phyloP scores from a whole-genome alignment of 2,329 filamentous ascomycete genomes.

The Exserohilum turcica region DNA sequence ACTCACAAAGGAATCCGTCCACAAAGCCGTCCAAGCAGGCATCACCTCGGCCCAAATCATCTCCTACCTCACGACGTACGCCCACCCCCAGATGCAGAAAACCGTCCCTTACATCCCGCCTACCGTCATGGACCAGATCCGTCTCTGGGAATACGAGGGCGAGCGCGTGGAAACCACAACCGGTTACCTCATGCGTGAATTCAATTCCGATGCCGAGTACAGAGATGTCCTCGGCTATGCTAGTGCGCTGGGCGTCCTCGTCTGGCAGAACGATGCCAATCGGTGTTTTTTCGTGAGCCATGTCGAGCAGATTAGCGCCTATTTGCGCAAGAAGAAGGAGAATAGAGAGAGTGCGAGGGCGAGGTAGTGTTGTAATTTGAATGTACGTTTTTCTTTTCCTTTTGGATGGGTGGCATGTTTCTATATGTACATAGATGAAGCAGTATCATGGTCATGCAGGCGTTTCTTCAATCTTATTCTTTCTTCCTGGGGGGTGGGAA shows the following conservation, averaged over 20 bases:
- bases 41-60: constrained; percentile 97
- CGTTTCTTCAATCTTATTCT: background rate
- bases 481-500: too few species aligned
- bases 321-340: constrained; percentile 62
- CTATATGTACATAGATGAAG: background rate
- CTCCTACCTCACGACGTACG: constrained; percentile 86
- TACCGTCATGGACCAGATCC: constrained; percentile 95
- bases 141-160: constrained; percentile 96
- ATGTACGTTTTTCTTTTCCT: background rate
- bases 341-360: constrained; percentile 15
- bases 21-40: constrained; percentile 82
- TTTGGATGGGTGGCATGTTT: background rate
- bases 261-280: constrained; percentile 81
- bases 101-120: constrained; percentile 81
- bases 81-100: constrained; percentile 90
- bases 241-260: constrained; percentile 85
- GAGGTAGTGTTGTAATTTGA: background rate
- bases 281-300: constrained; percentile 91
- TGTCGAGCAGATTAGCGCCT: constrained; percentile 85
- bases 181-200: constrained; percentile 90
- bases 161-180: constrained; percentile 85
- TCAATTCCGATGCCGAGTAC: constrained; percentile 73
- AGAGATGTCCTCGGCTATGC: constrained; percentile 74
- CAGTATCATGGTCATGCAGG: background rate
- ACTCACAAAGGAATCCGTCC: constrained; percentile 85